Conservation (phyloP, 2,329 filamentous ascomycete species). For the Penicillium sp. region DNA sequence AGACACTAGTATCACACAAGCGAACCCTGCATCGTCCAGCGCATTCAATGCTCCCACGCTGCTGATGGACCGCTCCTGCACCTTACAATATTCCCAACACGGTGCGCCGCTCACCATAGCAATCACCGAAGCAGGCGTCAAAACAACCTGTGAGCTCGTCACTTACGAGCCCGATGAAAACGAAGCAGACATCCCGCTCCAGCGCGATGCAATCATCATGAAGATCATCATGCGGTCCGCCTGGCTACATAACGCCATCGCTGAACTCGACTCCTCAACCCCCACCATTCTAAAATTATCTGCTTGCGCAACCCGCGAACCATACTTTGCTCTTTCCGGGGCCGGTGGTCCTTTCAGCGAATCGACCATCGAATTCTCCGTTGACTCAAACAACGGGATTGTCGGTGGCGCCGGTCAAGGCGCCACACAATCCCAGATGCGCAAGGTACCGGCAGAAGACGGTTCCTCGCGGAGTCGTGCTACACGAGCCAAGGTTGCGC, state of each 20-base stretch:
- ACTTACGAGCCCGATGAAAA: conserved; percentile 77
- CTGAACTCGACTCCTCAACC: conserved; percentile 62
- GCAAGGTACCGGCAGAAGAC: conserved; percentile 40
- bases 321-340: conserved; percentile 74
- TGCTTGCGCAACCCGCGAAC: conserved; percentile 60
- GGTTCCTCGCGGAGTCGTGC: conserved; percentile 36
- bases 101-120: conserved; percentile 82
- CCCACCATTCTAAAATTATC: conserved; percentile 72
- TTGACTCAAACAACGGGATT: conserved; percentile 42
- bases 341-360: conserved; percentile 60
- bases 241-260: conserved; percentile 55
- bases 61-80: conserved; percentile 83
- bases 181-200: conserved; percentile 71
- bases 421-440: conserved; percentile 21
- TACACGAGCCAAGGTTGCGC: conserved; percentile 40
- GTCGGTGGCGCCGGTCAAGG: conserved; percentile 21
- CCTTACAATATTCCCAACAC: conserved; percentile 71
- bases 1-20: conserved; percentile 34
- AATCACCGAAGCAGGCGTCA: conserved; percentile 82
- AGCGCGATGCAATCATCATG: conserved; percentile 75
- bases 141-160: conserved; percentile 84
- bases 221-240: conserved; percentile 88
- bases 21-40: conserved; percentile 54
- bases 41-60: conserved; percentile 83
- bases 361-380: conserved; percentile 62